These are phyloP conservation scores for Pichia sp. DNA, from an alignment of 1,139 yeast species.

Conservation along the genomic window DNA sequence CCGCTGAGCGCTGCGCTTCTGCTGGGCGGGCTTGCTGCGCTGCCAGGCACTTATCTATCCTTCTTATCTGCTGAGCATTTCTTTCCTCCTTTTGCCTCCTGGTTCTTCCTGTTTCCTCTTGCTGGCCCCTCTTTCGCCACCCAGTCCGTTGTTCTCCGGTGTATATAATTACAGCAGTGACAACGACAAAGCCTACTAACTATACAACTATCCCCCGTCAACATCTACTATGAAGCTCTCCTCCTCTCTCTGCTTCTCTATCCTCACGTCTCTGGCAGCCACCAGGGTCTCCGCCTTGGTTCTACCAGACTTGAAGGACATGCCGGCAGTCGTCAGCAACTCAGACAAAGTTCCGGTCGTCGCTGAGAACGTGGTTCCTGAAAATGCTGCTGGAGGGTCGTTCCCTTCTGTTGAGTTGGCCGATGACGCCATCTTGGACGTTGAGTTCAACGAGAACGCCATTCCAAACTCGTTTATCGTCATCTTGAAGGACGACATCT, in stretches of 20 bases:
- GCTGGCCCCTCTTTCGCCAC: background rate
- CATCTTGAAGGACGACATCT: constrained; percentile 63
- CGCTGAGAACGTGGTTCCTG: constrained; percentile 22
- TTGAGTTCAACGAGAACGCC: constrained; percentile 40
- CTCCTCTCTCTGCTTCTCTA: constrained; percentile 46
- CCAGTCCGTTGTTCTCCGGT: background rate
- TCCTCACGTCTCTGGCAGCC: constrained; percentile 44
- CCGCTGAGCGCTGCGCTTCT: background rate
- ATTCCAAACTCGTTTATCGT: constrained; percentile 76
- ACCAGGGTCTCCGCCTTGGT: constrained; percentile 62
- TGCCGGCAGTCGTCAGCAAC: constrained; percentile 38
- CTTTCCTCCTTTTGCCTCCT: background rate
- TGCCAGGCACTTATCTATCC: background rate
- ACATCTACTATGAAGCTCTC: constrained; percentile 40
- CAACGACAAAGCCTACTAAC: background rate
- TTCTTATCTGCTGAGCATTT: constrained; percentile 3
- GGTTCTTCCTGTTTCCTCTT: background rate
- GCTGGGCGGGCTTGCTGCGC: background rate
- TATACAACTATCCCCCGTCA: background rate
- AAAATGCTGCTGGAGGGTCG: background rate
- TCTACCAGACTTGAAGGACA: constrained; percentile 50
- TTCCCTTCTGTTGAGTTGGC: constrained; percentile 19
- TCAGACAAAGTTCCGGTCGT: constrained; percentile 33
- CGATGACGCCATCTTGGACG: constrained; percentile 34
- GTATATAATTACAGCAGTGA: background rate